Percentiles rank a stretch among this genome's conserved stretches.
Conservation (phyloP, 169 alveolate genomes). For the Fabrea salina region DNA sequence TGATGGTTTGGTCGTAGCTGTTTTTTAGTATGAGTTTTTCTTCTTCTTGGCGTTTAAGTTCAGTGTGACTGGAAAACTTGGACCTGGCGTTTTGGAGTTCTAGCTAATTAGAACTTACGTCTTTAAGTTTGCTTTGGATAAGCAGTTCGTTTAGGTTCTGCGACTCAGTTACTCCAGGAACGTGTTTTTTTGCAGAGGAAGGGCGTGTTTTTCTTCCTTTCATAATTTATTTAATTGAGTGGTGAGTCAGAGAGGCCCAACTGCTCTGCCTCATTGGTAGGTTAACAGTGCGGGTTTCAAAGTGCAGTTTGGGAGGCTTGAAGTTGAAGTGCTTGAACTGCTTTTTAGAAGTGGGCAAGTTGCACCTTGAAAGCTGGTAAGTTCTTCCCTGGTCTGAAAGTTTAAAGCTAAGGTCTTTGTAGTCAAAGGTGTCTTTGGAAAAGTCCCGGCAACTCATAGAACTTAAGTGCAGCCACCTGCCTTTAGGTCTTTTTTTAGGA, state of each 20-base stretch:
- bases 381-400: slow-evolving; percentile 27
- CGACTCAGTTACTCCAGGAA: slow-evolving; percentile 12
- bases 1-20: not conserved
- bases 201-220: no score
- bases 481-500: not conserved
- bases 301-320: no score
- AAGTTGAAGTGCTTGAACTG: no score
- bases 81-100: slow-evolving; percentile 18
- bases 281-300: no score
- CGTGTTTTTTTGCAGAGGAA: not conserved
- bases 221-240: no score
- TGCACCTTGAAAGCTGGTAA: not conserved
- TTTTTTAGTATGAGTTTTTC: not conserved
- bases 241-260: no score
- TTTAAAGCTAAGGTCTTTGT: not conserved
- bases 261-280: no score
- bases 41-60: not conserved
- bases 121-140: slow-evolving; percentile 18
- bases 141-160: not conserved
- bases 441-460: slow-evolving; percentile 31
- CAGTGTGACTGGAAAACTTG: not conserved
- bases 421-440: slow-evolving; percentile 10
- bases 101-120: slow-evolving; percentile 7
- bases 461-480: not conserved
- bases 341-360: no score